Conservation (phyloP, 1,284 basidiomycete genomes). For the Fomitopsis schrenkii region DNA sequence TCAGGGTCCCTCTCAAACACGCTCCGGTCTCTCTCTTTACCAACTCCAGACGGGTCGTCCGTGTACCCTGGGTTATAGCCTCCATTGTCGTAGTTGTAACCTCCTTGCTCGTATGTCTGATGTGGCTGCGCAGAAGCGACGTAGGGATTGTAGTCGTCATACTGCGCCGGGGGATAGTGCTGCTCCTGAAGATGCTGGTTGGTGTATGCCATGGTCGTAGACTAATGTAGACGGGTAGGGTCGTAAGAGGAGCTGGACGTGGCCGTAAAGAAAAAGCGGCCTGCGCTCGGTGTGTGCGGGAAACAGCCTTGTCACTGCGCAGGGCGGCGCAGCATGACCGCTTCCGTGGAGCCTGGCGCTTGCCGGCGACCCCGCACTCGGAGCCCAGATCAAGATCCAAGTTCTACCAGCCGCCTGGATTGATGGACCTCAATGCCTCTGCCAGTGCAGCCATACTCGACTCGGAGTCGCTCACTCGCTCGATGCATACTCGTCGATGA, state of each 20-base stretch:
- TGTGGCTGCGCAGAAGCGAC: conserved; percentile 37
- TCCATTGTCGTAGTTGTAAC: conserved; percentile 38
- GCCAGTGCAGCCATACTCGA: too few relatives aligned
- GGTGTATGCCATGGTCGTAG: conserved; percentile 36
- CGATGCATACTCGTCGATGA: too few relatives aligned
- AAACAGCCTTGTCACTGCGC: conserved; percentile 8
- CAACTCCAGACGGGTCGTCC: conserved; percentile 34
- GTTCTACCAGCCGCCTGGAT: not conserved
- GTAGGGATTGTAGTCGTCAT: conserved; percentile 48
- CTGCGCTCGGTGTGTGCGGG: conserved; percentile 5
- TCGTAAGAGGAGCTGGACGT: conserved; percentile 1
- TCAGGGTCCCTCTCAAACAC: conserved; percentile 20
- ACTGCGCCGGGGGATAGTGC: conserved; percentile 34
- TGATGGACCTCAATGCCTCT: not conserved
- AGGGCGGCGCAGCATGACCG: not conserved
- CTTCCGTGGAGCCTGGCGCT: not conserved
- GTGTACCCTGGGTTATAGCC: conserved; percentile 31
- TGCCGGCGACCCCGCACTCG: not conserved
- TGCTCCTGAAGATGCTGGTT: conserved; percentile 42
- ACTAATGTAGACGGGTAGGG: conserved; percentile 1
- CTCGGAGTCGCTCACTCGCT: too few relatives aligned
- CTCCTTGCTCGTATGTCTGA: conserved; percentile 37
- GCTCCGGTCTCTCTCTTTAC: conserved; percentile 19
- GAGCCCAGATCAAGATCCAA: not conserved
- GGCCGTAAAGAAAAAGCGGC: conserved; percentile 3